Conservation (phyloP, 176 grass and related monocot species). For the Carex parvula region DNA sequence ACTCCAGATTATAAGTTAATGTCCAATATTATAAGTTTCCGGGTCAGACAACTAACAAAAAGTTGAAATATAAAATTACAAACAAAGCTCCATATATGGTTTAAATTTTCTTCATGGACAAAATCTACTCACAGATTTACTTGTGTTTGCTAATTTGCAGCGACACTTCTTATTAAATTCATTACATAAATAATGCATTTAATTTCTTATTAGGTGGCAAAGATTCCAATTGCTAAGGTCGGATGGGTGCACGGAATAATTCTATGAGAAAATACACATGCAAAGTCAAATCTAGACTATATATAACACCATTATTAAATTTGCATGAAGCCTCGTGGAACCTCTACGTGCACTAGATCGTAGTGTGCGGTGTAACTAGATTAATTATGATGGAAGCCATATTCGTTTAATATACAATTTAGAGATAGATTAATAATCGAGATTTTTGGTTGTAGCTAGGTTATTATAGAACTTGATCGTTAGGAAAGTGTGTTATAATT, state of each 20-base stretch:
- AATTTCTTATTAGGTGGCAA: background rate
- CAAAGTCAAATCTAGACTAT: background rate
- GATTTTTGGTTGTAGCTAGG: background rate
- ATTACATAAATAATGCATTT: background rate
- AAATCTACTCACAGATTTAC: background rate
- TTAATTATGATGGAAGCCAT: background rate
- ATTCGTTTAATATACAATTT: background rate
- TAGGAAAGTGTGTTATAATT: too few relatives aligned
- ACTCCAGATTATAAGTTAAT: too few relatives aligned
- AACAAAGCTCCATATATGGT: background rate
- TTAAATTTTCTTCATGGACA: background rate
- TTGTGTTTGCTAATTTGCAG: background rate
- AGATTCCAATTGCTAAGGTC: constrained; percentile 23
- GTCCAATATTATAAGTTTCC: background rate
- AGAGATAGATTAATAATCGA: background rate
- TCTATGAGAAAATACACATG: background rate
- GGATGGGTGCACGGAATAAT: background rate
- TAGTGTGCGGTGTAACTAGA: background rate
- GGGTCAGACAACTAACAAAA: background rate
- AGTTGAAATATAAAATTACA: too few relatives aligned
- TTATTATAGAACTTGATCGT: too few relatives aligned
- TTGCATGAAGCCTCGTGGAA: constrained; percentile 25
- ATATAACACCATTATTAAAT: background rate
- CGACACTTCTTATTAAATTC: background rate
- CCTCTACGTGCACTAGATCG: background rate